phyloP scores from a whole-genome alignment of 352 stramenopile genomes.

The Phytophthora litchii region DNA sequence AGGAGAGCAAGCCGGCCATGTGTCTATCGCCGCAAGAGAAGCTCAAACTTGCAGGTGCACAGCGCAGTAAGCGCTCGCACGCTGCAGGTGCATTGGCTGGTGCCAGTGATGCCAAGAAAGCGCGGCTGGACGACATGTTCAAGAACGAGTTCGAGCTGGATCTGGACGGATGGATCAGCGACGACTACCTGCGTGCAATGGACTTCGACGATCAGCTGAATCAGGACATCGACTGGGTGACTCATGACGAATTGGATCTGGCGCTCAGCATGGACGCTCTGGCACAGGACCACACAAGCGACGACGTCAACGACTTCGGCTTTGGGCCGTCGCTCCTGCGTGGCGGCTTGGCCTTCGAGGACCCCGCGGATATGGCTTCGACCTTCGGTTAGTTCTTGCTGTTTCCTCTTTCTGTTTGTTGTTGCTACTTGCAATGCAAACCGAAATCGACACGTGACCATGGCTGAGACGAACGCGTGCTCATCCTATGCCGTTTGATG shows the following conservation, averaged over 20 bases:
- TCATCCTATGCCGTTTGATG: conserved; percentile 45
- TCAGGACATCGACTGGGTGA: conserved; percentile 86
- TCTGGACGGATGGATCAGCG: conserved; percentile 75
- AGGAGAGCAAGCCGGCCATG: conserved; percentile 60
- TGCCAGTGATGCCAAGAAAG: conserved; percentile 37
- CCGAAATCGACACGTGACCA: conserved; percentile 41
- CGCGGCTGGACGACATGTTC: conserved; percentile 38
- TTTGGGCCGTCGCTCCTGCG: conserved; percentile 67
- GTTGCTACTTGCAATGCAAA: conserved; percentile 34
- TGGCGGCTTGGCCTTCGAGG: conserved; percentile 52
- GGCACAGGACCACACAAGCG: conserved; percentile 36
- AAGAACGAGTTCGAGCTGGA: conserved; percentile 47
- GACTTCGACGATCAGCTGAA: conserved; percentile 78
- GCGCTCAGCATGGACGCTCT: conserved; percentile 61
- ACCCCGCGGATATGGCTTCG: conserved; percentile 57
- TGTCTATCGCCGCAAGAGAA: conserved; percentile 78
- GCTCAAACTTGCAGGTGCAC: conserved; percentile 41
- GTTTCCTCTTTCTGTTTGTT: conserved; percentile 53
- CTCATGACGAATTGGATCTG: conserved; percentile 68
- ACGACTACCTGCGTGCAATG: conserved; percentile 79
- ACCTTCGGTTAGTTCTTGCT: conserved; percentile 76
- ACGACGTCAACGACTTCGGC: conserved; percentile 69
- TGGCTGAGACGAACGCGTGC: conserved; percentile 42
- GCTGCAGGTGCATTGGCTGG: conserved; percentile 9
- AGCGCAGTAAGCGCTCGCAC: conserved; percentile 54